These are phyloP conservation scores for Hypericum androsaemum DNA, from an alignment of 345 rosid species.

Conservation along the genomic window DNA sequence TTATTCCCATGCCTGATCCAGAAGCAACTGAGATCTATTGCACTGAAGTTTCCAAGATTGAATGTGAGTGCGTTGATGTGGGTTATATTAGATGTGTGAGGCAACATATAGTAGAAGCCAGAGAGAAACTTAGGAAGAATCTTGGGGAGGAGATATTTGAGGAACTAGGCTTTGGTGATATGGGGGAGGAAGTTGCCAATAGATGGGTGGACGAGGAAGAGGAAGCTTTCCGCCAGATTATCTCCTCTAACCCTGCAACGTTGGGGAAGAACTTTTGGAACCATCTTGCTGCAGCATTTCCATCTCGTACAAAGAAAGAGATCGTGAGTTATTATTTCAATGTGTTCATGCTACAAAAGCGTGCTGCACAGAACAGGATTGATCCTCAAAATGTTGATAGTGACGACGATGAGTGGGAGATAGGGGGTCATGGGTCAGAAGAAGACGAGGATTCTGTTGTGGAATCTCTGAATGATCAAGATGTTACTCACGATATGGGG, in stretches of 20 bases:
- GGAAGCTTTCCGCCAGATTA: neutral
- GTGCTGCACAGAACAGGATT: neutral
- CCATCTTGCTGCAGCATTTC: neutral
- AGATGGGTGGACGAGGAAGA: neutral
- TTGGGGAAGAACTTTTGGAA: neutral
- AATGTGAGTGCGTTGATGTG: neutral
- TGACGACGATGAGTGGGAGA: slow-evolving; percentile 1
- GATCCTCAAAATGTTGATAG: neutral
- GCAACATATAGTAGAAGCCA: slow-evolving; percentile 1
- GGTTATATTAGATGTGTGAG: slow-evolving; percentile 3
- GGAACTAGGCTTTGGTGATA: neutral
- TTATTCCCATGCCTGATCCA: neutral
- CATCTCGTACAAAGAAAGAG: neutral
- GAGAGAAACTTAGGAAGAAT: neutral
- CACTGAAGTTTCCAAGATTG: neutral
- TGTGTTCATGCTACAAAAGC: neutral
- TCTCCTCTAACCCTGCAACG: neutral
- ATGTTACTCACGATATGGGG: neutral
- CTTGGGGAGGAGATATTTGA: neutral
- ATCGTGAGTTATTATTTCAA: neutral
- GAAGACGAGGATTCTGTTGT: neutral
- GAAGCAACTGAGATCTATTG: neutral
- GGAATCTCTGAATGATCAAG: neutral
- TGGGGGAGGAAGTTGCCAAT: neutral
- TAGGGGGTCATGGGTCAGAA: neutral